These are phyloP conservation scores for Cercospora citrullina DNA, from an alignment of 2,329 filamentous ascomycete species.

Conservation along the genomic window DNA sequence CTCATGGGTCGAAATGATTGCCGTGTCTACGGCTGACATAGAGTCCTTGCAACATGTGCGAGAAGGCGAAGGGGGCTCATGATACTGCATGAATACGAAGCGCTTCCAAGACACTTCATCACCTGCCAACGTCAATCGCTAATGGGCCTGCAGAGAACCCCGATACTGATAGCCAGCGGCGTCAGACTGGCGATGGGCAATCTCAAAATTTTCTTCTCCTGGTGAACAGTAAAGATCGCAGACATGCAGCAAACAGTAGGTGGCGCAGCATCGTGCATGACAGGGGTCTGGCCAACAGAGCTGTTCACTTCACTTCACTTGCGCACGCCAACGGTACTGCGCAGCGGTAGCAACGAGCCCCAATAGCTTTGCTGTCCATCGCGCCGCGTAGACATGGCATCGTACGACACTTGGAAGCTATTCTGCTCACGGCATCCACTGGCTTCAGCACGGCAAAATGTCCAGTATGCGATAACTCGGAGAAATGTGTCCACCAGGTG, in stretches of 20 bases:
- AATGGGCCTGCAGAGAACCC: not conserved
- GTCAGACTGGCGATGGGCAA: not conserved
- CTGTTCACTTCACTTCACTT: not conserved
- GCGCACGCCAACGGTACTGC: not conserved
- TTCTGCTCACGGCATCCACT: not conserved
- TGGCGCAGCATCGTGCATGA: not conserved
- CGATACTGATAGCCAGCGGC: not conserved
- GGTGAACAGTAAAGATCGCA: not conserved
- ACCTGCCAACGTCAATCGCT: not conserved
- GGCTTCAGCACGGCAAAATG: not conserved
- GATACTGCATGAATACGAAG: not conserved
- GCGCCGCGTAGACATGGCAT: not conserved
- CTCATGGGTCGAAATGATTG: not conserved
- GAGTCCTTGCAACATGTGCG: not conserved
- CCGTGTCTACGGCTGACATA: not conserved
- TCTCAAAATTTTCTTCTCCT: not conserved
- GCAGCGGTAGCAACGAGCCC: not conserved
- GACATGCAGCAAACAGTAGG: not conserved
- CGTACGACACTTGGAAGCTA: not conserved
- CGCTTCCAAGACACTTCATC: not conserved
- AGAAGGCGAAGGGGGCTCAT: not conserved
- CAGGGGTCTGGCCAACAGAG: not conserved
- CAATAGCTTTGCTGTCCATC: not conserved
- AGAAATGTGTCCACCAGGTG: not conserved
- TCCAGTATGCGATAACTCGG: not conserved